Conservation (phyloP, 2,329 filamentous ascomycete genomes). For the Helotiales sp. region DNA sequence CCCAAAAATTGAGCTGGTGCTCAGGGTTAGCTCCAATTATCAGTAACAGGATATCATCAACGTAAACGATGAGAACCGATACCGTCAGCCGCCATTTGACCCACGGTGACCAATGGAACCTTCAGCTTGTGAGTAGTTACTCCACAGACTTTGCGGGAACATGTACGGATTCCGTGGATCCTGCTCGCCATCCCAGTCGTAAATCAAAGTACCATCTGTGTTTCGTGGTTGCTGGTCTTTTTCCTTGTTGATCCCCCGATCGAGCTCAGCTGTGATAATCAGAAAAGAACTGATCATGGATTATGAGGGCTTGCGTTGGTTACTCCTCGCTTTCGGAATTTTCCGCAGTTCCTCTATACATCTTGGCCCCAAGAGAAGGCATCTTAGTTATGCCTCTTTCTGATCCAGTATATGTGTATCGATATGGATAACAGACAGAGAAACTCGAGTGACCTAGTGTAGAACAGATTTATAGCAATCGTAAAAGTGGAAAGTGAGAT, state of each 20-base stretch:
- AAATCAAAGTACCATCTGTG: slow-evolving; percentile 13
- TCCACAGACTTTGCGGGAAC: neutral
- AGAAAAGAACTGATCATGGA: too few relatives aligned
- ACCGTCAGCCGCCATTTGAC: slow-evolving; percentile 37
- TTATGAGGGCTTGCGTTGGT: too few relatives aligned
- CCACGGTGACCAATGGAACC: slow-evolving; percentile 36
- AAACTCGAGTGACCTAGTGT: neutral
- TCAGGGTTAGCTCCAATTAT: slow-evolving; percentile 35
- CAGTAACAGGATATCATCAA: too few relatives aligned
- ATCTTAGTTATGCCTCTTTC: too few relatives aligned
- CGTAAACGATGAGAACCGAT: slow-evolving; percentile 4
- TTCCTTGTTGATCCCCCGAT: neutral
- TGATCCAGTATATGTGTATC: too few relatives aligned
- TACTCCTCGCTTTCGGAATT: too few relatives aligned
- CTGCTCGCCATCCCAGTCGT: slow-evolving; percentile 33
- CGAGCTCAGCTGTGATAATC: neutral
- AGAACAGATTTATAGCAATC: too few relatives aligned
- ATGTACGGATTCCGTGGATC: slow-evolving; percentile 38
- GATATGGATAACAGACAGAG: neutral
- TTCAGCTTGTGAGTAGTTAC: neutral
- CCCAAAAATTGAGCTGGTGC: slow-evolving; percentile 38
- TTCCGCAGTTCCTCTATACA: too few relatives aligned
- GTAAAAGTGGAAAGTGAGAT: neutral
- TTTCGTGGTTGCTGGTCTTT: neutral
- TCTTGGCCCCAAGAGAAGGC: too few relatives aligned